A percentile compares a stretch with the other conserved stretches of the same genome.
Conservation (phyloP, 2,329 filamentous ascomycete species). For the Aurifilum marmelostoma region DNA sequence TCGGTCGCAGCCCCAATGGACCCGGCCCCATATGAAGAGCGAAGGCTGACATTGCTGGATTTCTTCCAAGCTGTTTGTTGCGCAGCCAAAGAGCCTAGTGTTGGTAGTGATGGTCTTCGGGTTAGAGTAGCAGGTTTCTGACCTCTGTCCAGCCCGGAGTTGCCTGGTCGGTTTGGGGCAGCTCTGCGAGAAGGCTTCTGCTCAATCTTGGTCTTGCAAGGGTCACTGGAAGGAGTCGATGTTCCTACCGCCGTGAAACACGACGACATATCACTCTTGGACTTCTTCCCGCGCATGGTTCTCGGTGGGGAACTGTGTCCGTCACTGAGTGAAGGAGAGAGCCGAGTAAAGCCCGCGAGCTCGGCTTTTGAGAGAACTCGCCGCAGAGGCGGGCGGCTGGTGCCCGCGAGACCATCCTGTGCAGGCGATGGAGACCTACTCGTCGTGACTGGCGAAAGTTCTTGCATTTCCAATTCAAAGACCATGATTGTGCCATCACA, state of each 20-base stretch:
- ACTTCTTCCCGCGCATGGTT: slow-evolving; percentile 47
- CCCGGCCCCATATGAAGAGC: slow-evolving; percentile 49
- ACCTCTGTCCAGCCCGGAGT: slow-evolving; percentile 46
- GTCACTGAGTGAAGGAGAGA: slow-evolving; percentile 42
- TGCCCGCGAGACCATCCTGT: slow-evolving; percentile 50
- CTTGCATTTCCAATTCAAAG: slow-evolving; percentile 63
- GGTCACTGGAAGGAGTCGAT: slow-evolving; percentile 17
- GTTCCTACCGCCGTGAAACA: slow-evolving; percentile 31
- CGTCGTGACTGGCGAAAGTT: slow-evolving; percentile 44
- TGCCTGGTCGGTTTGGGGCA: slow-evolving; percentile 49
- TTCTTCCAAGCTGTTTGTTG: slow-evolving; percentile 50
- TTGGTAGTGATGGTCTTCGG: slow-evolving; percentile 59
- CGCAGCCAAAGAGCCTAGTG: slow-evolving; percentile 43
- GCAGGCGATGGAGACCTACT: slow-evolving; percentile 59
- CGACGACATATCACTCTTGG: slow-evolving; percentile 50
- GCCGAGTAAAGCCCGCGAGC: slow-evolving; percentile 74
- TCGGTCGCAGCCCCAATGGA: slow-evolving; percentile 66
- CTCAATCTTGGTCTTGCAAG: slow-evolving; percentile 45
- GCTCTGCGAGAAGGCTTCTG: slow-evolving; percentile 53
- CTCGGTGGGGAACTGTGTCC: slow-evolving; percentile 59
- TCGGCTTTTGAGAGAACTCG: slow-evolving; percentile 87
- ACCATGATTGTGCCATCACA: slow-evolving; percentile 84
- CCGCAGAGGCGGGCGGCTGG: slow-evolving; percentile 73
- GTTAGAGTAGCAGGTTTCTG: slow-evolving; percentile 49
- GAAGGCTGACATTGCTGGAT: slow-evolving; percentile 50